phyloP scores from a whole-genome alignment of 768 basidiomycete species.

The Neoboletus subvelutipes region DNA sequence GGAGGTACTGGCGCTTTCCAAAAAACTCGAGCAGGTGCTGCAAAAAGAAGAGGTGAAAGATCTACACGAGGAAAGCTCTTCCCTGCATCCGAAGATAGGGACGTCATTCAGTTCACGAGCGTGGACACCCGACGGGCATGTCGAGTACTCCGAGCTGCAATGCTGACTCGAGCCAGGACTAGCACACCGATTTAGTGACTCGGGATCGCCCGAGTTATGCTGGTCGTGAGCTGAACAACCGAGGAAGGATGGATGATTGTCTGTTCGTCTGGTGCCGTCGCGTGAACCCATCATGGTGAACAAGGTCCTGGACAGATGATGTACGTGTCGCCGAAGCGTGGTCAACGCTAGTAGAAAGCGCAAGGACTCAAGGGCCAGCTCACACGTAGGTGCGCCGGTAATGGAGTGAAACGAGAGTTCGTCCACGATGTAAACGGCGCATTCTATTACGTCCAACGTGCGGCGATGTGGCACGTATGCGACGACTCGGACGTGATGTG shows the following conservation, averaged over 20 bases:
- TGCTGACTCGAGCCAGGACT: constrained; percentile 9
- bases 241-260: background rate
- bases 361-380: constrained; percentile 14
- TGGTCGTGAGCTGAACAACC: background rate
- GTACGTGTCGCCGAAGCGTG: constrained; percentile 21
- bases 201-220: background rate
- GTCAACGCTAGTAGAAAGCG: constrained; percentile 21
- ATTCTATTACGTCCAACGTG: constrained; percentile 6
- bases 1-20: constrained; percentile 5
- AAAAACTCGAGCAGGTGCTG: constrained; percentile 22
- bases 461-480: constrained; percentile 21
- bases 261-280: background rate
- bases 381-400: constrained; percentile 4
- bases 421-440: constrained; percentile 22
- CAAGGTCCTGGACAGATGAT: constrained; percentile 15
- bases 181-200: background rate
- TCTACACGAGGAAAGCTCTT: constrained; percentile 4
- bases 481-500: constrained; percentile 16
- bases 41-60: constrained; percentile 19
- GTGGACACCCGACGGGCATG: constrained; percentile 19
- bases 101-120: background rate
- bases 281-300: background rate
- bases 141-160: constrained; percentile 25
- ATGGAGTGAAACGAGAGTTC: constrained; percentile 13
- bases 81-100: background rate